These are phyloP conservation scores for Xylaria curta DNA, from an alignment of 495 filamentous ascomycete species.

Conservation along the genomic window DNA sequence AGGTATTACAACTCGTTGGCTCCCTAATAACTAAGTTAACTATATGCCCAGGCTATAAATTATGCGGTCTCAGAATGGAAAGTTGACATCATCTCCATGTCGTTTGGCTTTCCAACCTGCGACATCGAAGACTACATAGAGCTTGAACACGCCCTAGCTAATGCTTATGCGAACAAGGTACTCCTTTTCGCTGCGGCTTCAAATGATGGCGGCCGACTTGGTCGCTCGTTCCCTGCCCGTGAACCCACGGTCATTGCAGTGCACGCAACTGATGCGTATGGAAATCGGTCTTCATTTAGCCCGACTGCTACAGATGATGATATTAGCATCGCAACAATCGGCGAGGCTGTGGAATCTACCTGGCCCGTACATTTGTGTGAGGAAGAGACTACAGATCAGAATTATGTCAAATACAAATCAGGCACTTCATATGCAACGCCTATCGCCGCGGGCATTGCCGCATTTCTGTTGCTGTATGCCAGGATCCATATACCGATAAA, in stretches of 20 bases:
- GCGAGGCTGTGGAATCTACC: conserved; percentile 29
- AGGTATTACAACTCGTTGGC: conserved; percentile 7
- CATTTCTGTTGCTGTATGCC: conserved; percentile 31
- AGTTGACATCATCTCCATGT: conserved; percentile 36
- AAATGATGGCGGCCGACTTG: conserved; percentile 24
- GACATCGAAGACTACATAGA: conserved; percentile 1
- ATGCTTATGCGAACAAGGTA: conserved; percentile 23
- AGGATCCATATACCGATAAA: conserved; percentile 15
- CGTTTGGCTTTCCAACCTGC: conserved; percentile 26
- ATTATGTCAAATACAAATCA: not conserved
- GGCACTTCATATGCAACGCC: conserved; percentile 34
- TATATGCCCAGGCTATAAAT: conserved; percentile 27
- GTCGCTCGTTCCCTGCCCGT: conserved; percentile 21
- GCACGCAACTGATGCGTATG: conserved; percentile 20
- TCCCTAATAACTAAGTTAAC: not conserved
- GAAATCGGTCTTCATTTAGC: conserved; percentile 23
- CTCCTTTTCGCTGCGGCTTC: conserved; percentile 32
- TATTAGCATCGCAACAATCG: conserved; percentile 21
- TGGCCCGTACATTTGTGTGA: conserved; percentile 17
- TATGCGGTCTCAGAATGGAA: conserved; percentile 24
- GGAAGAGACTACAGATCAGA: not conserved
- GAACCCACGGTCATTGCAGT: conserved; percentile 25
- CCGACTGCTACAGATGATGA: conserved; percentile 10
- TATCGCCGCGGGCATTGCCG: conserved; percentile 29
- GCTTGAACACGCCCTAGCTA: conserved; percentile 24